Conservation (phyloP, 768 basidiomycete species). For the Paxillus rubicundulus region DNA sequence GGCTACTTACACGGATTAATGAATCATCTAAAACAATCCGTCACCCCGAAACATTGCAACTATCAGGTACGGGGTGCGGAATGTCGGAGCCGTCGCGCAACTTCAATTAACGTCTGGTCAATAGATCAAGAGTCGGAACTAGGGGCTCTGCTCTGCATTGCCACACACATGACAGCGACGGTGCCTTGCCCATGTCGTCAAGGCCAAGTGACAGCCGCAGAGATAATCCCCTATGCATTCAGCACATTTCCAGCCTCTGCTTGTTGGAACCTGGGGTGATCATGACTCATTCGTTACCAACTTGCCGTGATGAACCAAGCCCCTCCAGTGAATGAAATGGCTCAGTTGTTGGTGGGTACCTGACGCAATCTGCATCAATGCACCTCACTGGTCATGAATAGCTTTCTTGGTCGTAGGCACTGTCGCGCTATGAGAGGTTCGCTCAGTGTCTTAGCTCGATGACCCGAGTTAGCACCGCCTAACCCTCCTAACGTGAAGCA, state of each 20-base stretch:
- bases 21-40: not conserved
- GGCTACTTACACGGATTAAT: not conserved
- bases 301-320: not conserved
- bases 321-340: not conserved
- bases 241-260: no score
- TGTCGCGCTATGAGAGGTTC: no score
- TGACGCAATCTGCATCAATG: no score
- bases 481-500: no score
- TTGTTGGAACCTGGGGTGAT: not conserved
- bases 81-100: not conserved
- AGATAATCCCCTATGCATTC: not conserved
- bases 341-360: no score
- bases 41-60: not conserved
- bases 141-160: constrained; percentile 5
- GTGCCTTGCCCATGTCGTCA: constrained; percentile 3
- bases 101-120: not conserved
- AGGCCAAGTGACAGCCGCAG: not conserved
- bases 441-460: no score
- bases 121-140: not conserved
- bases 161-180: constrained; percentile 2
- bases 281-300: not conserved
- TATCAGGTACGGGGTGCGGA: not conserved
- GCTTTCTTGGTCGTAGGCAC: no score
- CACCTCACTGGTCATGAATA: no score
- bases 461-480: no score